phyloP scores from a whole-genome alignment of 108 stramenopile genomes.

The Licmophora abbreviata region DNA sequence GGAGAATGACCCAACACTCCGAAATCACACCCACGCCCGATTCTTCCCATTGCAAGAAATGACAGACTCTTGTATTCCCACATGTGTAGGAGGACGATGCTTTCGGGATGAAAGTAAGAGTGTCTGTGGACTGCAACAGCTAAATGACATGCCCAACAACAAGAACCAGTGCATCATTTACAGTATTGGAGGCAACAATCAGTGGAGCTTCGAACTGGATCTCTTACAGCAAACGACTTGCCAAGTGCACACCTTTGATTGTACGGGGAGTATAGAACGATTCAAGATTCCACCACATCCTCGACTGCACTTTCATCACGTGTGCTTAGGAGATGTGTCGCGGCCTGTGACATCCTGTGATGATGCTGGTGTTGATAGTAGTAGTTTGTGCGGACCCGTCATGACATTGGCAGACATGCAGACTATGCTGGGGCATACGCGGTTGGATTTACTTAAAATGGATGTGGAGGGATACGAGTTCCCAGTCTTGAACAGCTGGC shows the following conservation, averaged over 20 bases:
- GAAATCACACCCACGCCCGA: too few relatives aligned
- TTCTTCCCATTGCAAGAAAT: too few relatives aligned
- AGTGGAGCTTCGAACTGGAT: conserved; percentile 30
- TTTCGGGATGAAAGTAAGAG: conserved; percentile 8
- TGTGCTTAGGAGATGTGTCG: conserved; percentile 12
- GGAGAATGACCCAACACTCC: too few relatives aligned
- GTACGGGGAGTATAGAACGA: conserved; percentile 10
- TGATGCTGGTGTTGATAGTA: neutral
- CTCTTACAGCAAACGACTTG: conserved; percentile 13
- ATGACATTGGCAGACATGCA: conserved; percentile 11
- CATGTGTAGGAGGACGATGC: too few relatives aligned
- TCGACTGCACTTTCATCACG: conserved; percentile 21
- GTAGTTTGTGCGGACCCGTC: neutral
- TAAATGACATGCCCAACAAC: conserved; percentile 2
- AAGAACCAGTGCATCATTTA: conserved; percentile 17
- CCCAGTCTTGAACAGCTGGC: conserved; percentile 11
- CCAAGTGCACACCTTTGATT: conserved; percentile 32
- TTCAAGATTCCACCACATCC: conserved; percentile 11
- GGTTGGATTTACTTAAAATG: conserved; percentile 25
- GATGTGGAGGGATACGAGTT: conserved; percentile 41
- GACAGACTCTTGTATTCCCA: too few relatives aligned
- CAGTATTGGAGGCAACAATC: conserved; percentile 27
- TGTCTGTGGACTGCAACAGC: conserved; percentile 4
- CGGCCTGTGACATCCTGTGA: too few relatives aligned
- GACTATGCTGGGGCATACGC: conserved; percentile 7